Conservation (phyloP, 148 eudicot genomes). For the Gaultheria prostrata region DNA sequence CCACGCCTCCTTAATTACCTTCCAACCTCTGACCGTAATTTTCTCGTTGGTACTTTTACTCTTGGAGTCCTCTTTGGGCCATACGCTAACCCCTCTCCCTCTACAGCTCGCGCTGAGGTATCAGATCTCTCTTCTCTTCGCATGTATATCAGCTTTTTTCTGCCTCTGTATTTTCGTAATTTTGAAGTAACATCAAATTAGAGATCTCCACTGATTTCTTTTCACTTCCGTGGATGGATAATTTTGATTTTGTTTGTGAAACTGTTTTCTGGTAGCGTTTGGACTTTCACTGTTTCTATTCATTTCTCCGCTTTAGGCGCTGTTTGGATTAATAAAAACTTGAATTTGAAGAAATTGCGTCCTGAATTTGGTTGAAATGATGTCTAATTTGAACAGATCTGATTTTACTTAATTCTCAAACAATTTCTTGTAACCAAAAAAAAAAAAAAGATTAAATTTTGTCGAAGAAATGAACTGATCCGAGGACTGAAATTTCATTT, state of each 20-base stretch:
- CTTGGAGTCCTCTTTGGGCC: too few relatives aligned
- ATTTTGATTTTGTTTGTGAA: too few relatives aligned
- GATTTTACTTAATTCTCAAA: neutral
- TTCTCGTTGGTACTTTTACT: neutral
- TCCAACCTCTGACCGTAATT: neutral
- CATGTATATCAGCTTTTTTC: neutral
- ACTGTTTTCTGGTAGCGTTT: too few relatives aligned
- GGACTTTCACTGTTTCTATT: neutral
- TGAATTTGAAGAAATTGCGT: neutral
- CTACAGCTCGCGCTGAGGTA: conserved; percentile 14
- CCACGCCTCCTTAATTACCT: neutral
- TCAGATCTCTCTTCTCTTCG: neutral
- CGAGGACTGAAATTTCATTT: neutral
- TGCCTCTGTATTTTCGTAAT: neutral
- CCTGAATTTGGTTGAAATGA: neutral
- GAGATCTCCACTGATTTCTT: too few relatives aligned
- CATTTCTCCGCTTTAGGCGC: neutral
- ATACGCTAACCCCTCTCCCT: neutral
- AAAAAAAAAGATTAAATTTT: neutral
- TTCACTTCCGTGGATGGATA: too few relatives aligned
- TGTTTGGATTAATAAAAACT: neutral
- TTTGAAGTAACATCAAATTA: neutral
- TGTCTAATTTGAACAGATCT: neutral
- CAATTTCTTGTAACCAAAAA: neutral
- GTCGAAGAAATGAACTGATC: neutral